Base-by-base conservation (phyloP, 1,284 basidiomycete genomes). In the Ustilago xerochloae region DNA sequence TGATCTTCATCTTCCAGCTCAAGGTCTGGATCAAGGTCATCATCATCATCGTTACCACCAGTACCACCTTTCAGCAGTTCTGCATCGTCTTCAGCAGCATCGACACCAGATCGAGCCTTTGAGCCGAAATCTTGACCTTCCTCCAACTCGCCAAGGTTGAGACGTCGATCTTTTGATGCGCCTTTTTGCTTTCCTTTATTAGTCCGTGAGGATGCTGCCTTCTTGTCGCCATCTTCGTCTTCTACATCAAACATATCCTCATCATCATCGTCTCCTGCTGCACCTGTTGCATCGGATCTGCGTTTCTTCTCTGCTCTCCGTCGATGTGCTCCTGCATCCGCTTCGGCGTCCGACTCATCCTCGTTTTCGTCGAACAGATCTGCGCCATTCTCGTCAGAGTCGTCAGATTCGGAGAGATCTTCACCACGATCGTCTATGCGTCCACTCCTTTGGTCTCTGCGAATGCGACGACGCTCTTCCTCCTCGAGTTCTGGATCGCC, bases 191-290 rank as follows among this genome's bases (percentile, higher is more conserved):
- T 50, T 45, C 57, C 22, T 43, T 60, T 69, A n/a, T 29, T 32
- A 1, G 54, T 33, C 10, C 28, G 38, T 29, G 65, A 47, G 12
- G 9, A 20, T 9, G 39, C 41, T 16, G 46, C 16, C 5, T 30
- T 54, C 2, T 38, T 54, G 10, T 64, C 63, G 26, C 70, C 69
- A 3, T 70, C n/a, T n/a, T n/a, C 63, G n/a, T 71, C 73, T 7
- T 36, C 74, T 8, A 67, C 30, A 15, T 91, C 91, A 84, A 97
- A 97, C 92, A 98, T 97, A 82, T 95, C 93, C 51, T 93, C 91
- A 61, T 88, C 87, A 12, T 68, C 69, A 22, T 81, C 80, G 8
- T 70, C 86, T 15, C 84, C 85, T 7, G 47, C 66, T 18, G 51
- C 66, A 12, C 61, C 66, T 35, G 60, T 30, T 12, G 60, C 66